Conservation (phyloP, 2,329 filamentous ascomycete genomes). For the Cladosporium sp. region DNA sequence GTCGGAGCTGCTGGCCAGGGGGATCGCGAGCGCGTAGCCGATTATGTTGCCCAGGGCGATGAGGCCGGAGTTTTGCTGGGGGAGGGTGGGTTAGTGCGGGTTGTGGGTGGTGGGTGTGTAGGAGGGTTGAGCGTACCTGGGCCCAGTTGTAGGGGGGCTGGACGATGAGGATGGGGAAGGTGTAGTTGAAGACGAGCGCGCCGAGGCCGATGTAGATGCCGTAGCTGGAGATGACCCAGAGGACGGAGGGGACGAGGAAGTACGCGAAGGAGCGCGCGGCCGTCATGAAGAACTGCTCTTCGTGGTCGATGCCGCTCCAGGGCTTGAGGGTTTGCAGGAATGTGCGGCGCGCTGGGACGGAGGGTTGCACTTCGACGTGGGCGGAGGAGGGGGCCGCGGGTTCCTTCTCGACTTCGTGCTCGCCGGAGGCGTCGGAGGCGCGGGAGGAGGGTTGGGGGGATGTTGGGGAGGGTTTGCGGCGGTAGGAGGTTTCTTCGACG, state of each 20-base stretch:
- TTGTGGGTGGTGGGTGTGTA: not conserved
- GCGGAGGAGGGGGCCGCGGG: conserved; percentile 14
- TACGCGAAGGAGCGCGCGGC: conserved; percentile 31
- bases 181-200: conserved; percentile 35
- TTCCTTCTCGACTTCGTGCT: conserved; percentile 21
- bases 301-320: conserved; percentile 30
- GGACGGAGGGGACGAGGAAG: conserved; percentile 32
- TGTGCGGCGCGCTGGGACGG: conserved; percentile 24
- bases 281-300: conserved; percentile 32
- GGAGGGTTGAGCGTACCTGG: conserved; percentile 3
- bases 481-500: conserved; percentile 55
- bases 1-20: conserved; percentile 27
- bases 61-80: conserved; percentile 21
- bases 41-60: conserved; percentile 32
- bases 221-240: conserved; percentile 34
- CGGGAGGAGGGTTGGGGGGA: conserved; percentile 9
- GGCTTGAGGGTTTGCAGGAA: conserved; percentile 28
- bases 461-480: conserved; percentile 16
- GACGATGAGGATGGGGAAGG: conserved; percentile 32
- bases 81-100: not conserved
- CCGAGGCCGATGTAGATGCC: conserved; percentile 35
- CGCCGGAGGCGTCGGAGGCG: conserved; percentile 5
- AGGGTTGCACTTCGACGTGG: conserved; percentile 22
- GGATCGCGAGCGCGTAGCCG: conserved; percentile 31
- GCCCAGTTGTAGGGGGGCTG: conserved; percentile 30